A percentile compares a stretch with the other conserved stretches of the same genome.
phyloP scores from a whole-genome alignment of 352 stramenopile genomes.

The Phytophthora litchii region DNA sequence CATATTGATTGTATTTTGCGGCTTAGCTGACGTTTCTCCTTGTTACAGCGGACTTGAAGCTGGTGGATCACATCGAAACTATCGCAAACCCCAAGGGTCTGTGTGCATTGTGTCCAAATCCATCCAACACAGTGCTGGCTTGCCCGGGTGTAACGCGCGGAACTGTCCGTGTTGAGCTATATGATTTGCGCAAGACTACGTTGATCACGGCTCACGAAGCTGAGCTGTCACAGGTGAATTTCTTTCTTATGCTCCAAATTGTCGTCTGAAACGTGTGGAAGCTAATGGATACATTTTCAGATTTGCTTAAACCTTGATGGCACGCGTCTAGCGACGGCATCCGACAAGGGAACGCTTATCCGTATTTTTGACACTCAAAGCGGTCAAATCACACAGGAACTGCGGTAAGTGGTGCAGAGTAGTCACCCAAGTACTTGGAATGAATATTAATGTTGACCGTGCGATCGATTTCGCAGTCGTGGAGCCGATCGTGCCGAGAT shows the following conservation, averaged over 20 bases:
- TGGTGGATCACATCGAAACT: slow-evolving; percentile 99
- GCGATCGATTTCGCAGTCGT: slow-evolving; percentile 54
- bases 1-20: neutral
- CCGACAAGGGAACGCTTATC: slow-evolving; percentile 97
- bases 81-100: slow-evolving; percentile 97
- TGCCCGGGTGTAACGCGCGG: slow-evolving; percentile 92
- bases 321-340: slow-evolving; percentile 94
- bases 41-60: slow-evolving; percentile 91
- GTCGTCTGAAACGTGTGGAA: neutral
- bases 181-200: slow-evolving; percentile 94
- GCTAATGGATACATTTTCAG: slow-evolving; percentile 30
- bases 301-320: slow-evolving; percentile 95
- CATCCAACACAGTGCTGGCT: slow-evolving; percentile 94
- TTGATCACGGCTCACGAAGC: slow-evolving; percentile 97
- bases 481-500: slow-evolving; percentile 97
- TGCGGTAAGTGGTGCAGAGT: slow-evolving; percentile 51
- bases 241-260: neutral
- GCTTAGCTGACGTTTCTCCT: slow-evolving; percentile 16
- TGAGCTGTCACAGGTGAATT: slow-evolving; percentile 81
- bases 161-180: slow-evolving; percentile 97
- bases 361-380: slow-evolving; percentile 97
- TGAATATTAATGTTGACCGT: neutral
- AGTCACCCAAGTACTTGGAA: too few relatives aligned
- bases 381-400: slow-evolving; percentile 90
- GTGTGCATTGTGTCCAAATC: slow-evolving; percentile 93